Percentiles rank a stretch among this genome's conserved stretches.
These are phyloP conservation scores for Candida chilensis DNA, from an alignment of 805 yeast genomes.

Conservation along the genomic window DNA sequence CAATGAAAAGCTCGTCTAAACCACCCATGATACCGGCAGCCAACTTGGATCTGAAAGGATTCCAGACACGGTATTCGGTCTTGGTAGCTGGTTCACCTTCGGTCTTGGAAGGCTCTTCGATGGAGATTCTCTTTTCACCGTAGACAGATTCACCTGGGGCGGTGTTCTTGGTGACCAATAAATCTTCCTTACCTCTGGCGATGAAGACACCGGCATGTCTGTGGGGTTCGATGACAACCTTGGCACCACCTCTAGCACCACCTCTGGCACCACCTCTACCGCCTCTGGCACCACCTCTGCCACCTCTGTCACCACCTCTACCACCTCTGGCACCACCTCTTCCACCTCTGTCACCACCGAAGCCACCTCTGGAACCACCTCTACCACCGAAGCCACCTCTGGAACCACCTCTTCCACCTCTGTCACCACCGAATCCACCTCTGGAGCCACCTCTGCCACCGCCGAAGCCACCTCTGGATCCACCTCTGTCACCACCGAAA, in stretches of 20 bases:
- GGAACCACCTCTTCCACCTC: conserved; percentile 39
- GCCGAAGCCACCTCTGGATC: conserved; percentile 36
- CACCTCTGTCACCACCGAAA: conserved; percentile 37
- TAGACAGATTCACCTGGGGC: conserved; percentile 99
- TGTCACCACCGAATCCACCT: conserved; percentile 41
- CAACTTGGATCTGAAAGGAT: conserved; percentile 98
- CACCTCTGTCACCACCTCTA: conserved; percentile 25
- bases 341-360: conserved; percentile 49
- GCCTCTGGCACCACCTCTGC: conserved; percentile 41
- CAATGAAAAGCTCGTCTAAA: conserved; percentile 93
- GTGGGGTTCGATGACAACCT: conserved; percentile 96
- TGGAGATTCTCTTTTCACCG: conserved; percentile 93
- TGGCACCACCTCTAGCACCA: conserved; percentile 88
- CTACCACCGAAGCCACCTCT: conserved; percentile 28
- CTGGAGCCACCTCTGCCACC: conserved; percentile 33
- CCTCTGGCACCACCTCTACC: conserved; percentile 66
- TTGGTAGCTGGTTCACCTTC: conserved; percentile 88
- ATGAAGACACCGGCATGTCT: conserved; percentile 98
- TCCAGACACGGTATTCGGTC: conserved; percentile 99
- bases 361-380: conserved; percentile 38
- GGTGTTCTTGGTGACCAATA: conserved; percentile 90
- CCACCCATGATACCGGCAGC: conserved; percentile 99
- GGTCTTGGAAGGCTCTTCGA: conserved; percentile 88
- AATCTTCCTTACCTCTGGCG: conserved; percentile 99
- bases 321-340: conserved; percentile 54